Base-by-base conservation (phyloP, 176 grass and related monocot genomes). In the Puccinellia tenuiflora region DNA sequence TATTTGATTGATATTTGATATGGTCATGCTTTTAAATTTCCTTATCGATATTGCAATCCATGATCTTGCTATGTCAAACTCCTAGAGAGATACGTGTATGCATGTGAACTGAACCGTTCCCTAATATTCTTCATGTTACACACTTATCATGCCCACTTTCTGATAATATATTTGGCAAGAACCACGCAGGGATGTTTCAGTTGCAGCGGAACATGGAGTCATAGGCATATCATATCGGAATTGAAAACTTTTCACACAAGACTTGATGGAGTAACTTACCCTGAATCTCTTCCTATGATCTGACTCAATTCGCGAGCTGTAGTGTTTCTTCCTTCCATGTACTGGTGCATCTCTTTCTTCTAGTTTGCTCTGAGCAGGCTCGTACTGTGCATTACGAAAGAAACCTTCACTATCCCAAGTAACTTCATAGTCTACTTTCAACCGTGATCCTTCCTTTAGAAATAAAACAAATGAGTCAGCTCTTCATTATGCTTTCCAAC, bases 401-500 rank as follows among this genome's bases (percentile, higher is more conserved):
- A 86, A 95, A 68, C 88, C 88, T 85, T 93, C 88, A 20, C 8
- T 73, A 8, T 98, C 96, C 92, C 92, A 98, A 35, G 83, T 93
- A 20, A 95, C 83, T 33, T 95, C 89, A 87, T 98, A 98, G 77
- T 95, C 93, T 86, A 98, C 92, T 85, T 98, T 98, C 42, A 98
- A 79, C 63, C 67, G 79, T 39, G 95, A 91, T 34, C 92, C 95
- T 88, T 98, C 89, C 95, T 98, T 65, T 42, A 90, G 61, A 88
- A 75, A 88, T 45, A 81, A 57, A 75, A 48, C 73, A 67, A 54
- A 72, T 24, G 67, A 84, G 24, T 83, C 52, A 84, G 60, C 46
- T 63, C 54, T 62, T 71, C 81, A 85, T 55, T 81, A 76, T 48
- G 16, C 42, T 77, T 39, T 46, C 10, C 45, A 65, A 81, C 52